Evolutionary conservation across 306 rosid species (phyloP), one percentile per base, ranked within the genome.

Genomic region (Vicia faba): DNA sequence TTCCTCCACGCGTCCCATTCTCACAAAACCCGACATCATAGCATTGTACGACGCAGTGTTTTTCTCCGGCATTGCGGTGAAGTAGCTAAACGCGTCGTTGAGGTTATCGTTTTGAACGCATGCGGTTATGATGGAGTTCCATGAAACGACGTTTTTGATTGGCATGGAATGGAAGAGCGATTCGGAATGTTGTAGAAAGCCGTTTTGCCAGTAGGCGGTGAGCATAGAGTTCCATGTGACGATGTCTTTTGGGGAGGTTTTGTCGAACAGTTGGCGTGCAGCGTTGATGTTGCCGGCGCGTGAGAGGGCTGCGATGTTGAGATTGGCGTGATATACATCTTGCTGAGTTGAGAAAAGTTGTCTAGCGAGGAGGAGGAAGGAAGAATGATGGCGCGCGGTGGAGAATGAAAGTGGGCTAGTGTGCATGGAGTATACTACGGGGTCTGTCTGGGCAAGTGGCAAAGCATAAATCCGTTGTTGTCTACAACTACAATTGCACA

Each of bases 171-270:
- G 16, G 67, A 88, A 85, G 55, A 85, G 60, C 2, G 68, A 8
- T 70, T 4, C 66, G 51, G 86, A 74, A 2, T 66, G 84, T 40
- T 68, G 36, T 1, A 79, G 64, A 33, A 46, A 13, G 14, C 91
- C 87, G 39, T 75, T 75, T 15, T 66, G 76, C 83, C 83, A 85
- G 56, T 82, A 82, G 12, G 79, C 86, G 20, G 84, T 68, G 48
- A 83, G 60, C 71, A 87, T 66, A 18, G 85, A 43, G 66, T 87
- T 85, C 88, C 86, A 85, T 0, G 84, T 72, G 44, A 88, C 77
- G 8, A 82, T 55, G 55, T 83, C 85, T 18, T 71, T 79, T 2
- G 16, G 46, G 4, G 84, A 75, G 80, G 60, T 83, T 77, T 73
- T 41, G 49, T 79, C 91, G 44, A 88, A 85, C 85, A 83, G 3